Evolutionary conservation across 257 asterid genomes (phyloP), one percentile per base, ranked within the genome.

Genomic region (Fraxinus americana): DNA sequence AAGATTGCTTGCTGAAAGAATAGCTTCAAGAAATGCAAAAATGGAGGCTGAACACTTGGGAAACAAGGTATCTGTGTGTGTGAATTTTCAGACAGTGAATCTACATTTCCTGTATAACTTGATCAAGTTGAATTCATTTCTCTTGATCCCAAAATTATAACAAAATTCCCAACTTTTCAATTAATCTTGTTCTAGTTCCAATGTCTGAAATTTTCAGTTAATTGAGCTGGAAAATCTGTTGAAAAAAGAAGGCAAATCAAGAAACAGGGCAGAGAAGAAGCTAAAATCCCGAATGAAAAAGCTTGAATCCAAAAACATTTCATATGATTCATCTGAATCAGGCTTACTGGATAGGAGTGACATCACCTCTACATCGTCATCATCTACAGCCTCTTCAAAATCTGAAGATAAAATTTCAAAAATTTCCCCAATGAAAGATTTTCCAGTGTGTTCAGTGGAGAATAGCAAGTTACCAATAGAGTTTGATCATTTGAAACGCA

Each of bases 1-100:
- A 35, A 91, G 99, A 85, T 86, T 94, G 75, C 90, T 88, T 34
- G 98, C 97, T 23, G 99, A 94, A 78, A 91, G 98, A 82, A 79
- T 76, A 13, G 92, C 95, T 85, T 90, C 99, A 29, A 90, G 86
- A 78, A 90, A 82, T 84, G 95, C 97, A 0, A 90, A 88, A 77
- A 83, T 87, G 41, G 91, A 87, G 36, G 95, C 92, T 1, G 84
- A 84, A 4, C 68, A 65, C 12, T 74, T 91, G 79, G 94, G 59
- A 75, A 85, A 80, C 79, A 90, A 89, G 98, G 98, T 92, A 39
- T 23, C 9, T 17, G 23, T n/a, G 67, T 21, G 67, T 54, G 52
- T 54, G 25, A 54, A 7, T 54, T 54, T 54, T 19, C 65, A 54
- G 65, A 19, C 25, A n/a, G 65, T 61, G 34, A 63, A 63, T 27